These are phyloP conservation scores for Blastocystis sp. DNA, from an alignment of 352 stramenopile genomes.

Conservation along the genomic window DNA sequence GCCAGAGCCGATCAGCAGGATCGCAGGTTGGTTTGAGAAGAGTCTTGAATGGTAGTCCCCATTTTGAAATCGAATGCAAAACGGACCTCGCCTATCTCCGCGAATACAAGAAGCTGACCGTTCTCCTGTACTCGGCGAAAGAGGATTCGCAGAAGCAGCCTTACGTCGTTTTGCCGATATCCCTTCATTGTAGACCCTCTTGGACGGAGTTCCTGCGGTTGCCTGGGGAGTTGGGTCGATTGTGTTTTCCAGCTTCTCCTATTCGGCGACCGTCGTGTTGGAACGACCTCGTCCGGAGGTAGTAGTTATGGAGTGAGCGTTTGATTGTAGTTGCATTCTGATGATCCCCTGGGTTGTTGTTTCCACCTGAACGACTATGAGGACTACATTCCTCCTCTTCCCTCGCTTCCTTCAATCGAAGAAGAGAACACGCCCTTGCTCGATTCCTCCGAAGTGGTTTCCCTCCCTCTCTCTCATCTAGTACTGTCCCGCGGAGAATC, in stretches of 20 bases:
- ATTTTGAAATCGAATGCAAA: conserved; percentile 9
- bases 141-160: neutral
- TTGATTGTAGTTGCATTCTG: conserved; percentile 4
- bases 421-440: too few species aligned
- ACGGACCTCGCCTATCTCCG: neutral
- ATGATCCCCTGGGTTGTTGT: neutral
- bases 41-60: neutral
- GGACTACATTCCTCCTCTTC: neutral
- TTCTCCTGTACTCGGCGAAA: neutral
- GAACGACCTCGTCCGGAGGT: neutral
- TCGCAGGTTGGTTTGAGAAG: neutral
- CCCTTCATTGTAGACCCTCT: neutral
- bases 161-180: neutral
- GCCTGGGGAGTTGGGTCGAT: neutral
- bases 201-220: neutral
- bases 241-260: neutral
- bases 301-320: neutral
- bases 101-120: neutral
- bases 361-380: neutral
- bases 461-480: too few species aligned
- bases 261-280: neutral
- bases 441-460: too few species aligned
- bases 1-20: neutral
- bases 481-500: too few species aligned
- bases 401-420: too few species aligned